Base-by-base conservation (phyloP, 495 filamentous ascomycete species). In the Aspergillus biplanus region DNA sequence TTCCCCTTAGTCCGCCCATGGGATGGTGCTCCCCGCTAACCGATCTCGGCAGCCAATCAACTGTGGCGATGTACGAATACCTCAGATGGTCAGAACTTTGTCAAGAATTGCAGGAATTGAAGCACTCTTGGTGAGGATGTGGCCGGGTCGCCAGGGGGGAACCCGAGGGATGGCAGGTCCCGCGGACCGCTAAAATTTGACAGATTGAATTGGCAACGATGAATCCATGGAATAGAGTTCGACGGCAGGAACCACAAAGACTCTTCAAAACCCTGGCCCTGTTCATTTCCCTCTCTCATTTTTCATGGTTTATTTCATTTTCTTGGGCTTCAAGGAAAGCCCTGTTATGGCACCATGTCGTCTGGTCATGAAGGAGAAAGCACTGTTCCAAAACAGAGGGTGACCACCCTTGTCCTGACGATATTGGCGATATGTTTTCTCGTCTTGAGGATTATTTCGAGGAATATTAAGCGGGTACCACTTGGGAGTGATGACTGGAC, bases 401-500 rank as follows among this genome's bases (percentile, higher is more conserved):
- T 63, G 32, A 63, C 61, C 8, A 63, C 61, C 4, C n/a, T 63
- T 39, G 44, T 52, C 27, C 6, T 63, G 32, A 0, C 34, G 1
- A 32, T 16, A 13, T 33, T 58, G 42, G 44, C 53, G 18, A 33
- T 57, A 50, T 52, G 31, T 12, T 63, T 63, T n/a, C 16, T 57
- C n/a, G 6, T 52, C 27, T 31, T 63, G n/a, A 34, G 61, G 6
- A 7, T 58, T 1, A 9, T 58, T n/a, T 33, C 61, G n/a, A 44
- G 61, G 27, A 37, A 27, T 15, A 31, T 49, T 1, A 63, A 63
- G 44, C 61, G 44, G 7, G 61, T 58, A 9, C 46, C 33, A 6
- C 33, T 63, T 12, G 61, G 61, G 12, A 9, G 1, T 8, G 61
- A 63, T 57, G 61, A 63, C 42, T 57, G 44, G 42, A 63, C 61